Evolutionary conservation across 169 alveolate species (phyloP).

Genomic region (Toxoplasma gondii): DNA sequence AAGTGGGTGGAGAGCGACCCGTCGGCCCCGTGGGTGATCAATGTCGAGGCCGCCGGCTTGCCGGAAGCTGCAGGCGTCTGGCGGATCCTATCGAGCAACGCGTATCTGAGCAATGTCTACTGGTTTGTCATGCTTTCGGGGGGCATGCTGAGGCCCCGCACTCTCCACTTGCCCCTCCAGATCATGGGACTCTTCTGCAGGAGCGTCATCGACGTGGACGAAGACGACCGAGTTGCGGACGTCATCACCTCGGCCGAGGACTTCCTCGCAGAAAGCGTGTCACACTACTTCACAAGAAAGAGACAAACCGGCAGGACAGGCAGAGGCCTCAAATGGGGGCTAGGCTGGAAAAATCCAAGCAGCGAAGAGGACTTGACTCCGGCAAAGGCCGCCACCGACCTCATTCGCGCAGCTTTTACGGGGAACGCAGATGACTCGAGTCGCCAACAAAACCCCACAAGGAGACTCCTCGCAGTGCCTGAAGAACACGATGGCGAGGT

Average conservation of each 20-base stretch:
- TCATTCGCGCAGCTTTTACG: neutral
- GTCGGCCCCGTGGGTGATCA: slow-evolving; percentile 67
- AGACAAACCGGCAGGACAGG: neutral
- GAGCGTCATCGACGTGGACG: slow-evolving; percentile 38
- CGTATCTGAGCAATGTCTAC: slow-evolving; percentile 56
- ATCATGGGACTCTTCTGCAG: slow-evolving; percentile 47
- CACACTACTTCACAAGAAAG: neutral
- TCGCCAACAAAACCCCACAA: neutral
- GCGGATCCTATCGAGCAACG: slow-evolving; percentile 68
- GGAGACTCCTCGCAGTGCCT: neutral
- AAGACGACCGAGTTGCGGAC: slow-evolving; percentile 46
- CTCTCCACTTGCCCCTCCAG: slow-evolving; percentile 51
- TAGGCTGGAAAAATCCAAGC: neutral
- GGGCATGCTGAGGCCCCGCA: slow-evolving; percentile 65
- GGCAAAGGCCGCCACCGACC: neutral
- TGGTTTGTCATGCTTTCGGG: slow-evolving; percentile 62
- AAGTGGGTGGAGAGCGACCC: slow-evolving; percentile 50
- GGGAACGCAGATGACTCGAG: neutral
- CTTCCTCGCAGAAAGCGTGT: neutral
- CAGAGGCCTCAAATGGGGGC: neutral
- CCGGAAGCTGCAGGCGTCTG: slow-evolving; percentile 55
- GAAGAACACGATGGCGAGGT: neutral
- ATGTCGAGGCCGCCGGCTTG: slow-evolving; percentile 43
- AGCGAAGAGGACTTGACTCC: neutral
- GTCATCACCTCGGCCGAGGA: slow-evolving; percentile 60